These are phyloP conservation scores for Trypanosoma boissoni DNA, from an alignment of 208 protist genomes.

Conservation along the genomic window DNA sequence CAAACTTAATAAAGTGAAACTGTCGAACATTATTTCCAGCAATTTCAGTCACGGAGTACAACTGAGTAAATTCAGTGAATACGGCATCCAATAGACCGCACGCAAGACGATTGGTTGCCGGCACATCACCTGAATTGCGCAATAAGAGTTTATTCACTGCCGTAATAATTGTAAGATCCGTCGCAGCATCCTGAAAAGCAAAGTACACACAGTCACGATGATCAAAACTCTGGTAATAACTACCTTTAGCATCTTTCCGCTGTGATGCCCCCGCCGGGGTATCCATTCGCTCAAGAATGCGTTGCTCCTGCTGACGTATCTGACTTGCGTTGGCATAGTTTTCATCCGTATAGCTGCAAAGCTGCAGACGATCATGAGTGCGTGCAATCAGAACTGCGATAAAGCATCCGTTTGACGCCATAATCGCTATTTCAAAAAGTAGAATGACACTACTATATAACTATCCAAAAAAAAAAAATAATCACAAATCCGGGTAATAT, in stretches of 20 bases:
- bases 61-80: constrained; percentile 75
- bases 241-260: constrained; percentile 41
- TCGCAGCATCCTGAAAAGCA: constrained; percentile 85
- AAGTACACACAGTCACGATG: constrained; percentile 89
- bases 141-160: constrained; percentile 88
- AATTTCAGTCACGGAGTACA: constrained; percentile 58
- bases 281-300: constrained; percentile 83
- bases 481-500: not conserved
- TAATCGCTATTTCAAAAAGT: constrained; percentile 16
- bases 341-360: constrained; percentile 85
- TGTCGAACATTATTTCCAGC: constrained; percentile 46
- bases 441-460: not conserved
- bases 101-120: constrained; percentile 70
- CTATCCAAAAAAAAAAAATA: not conserved
- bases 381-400: constrained; percentile 84
- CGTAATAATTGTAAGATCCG: constrained; percentile 82
- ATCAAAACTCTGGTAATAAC: constrained; percentile 90
- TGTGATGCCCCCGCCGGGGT: constrained; percentile 53
- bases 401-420: constrained; percentile 86
- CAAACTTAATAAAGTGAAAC: constrained; percentile 91
- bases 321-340: constrained; percentile 76
- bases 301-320: constrained; percentile 78
- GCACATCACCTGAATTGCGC: constrained; percentile 73
- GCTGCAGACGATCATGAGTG: constrained; percentile 73
- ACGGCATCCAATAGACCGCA: constrained; percentile 80